Evolutionary conservation across 2,329 filamentous ascomycete species (phyloP), one percentile per base, ranked within the genome.

Genomic region (Elsinoe australis): DNA sequence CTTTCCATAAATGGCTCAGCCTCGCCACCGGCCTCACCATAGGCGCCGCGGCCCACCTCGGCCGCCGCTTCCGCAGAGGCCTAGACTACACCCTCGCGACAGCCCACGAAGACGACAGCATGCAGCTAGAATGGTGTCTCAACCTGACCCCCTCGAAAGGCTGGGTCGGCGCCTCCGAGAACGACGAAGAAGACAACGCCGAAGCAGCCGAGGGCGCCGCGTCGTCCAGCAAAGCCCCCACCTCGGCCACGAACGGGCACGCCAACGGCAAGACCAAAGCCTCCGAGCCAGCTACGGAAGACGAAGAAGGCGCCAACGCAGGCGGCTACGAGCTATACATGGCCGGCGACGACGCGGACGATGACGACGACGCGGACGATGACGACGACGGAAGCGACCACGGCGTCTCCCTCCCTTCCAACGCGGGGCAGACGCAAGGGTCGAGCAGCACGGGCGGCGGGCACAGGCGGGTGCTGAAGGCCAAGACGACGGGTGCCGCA

Each of bases 51-150:
- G 83, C 94, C 59, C 67, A 94, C 44, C 67, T 94, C n/a, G 87
- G 86, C 0, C 80, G 92, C 17, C 80, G 89, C 26, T 98, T 98
- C 73, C 80, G 92, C 6, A 80, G 80, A 39, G 87, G 92, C 4
- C 69, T 82, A 53, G 92, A 98, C 67, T 98, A 98, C 64, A 94
- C 90, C 2, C 78, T 98, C 15, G 92, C 92, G 1, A 95, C 86
- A 15, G 82, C 85, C 17, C 87, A 94, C 61, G 83, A 76, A 24
- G 73, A 78, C 21, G 74, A 78, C 44, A 77, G 87, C 57, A 78
- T 87, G 9, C 82, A 87, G 38, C 71, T 98, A 3, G 92, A 98
- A 64, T 76, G 95, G 46, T 94, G 87, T 50, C 73, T 98, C 2
- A 83, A 85, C 34, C 75, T 96, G 52, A 96, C 92, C 3, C 88